These are phyloP conservation scores for Galeopsis tetrahit DNA, from an alignment of 257 asterid species.

Conservation along the genomic window DNA sequence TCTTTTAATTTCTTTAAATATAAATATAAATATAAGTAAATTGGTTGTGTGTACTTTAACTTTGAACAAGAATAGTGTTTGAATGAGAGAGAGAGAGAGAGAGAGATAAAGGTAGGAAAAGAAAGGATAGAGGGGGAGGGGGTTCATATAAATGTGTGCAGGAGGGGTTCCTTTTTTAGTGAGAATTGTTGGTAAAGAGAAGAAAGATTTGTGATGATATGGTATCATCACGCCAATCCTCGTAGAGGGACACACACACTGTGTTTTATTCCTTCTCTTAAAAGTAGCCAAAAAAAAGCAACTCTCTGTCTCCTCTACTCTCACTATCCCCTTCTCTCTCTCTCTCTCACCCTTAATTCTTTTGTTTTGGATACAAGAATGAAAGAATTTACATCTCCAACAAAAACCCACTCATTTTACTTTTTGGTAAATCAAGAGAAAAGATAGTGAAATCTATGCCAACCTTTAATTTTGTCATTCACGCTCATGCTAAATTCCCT, in stretches of 20 bases:
- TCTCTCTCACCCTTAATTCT: not conserved
- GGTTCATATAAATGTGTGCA: slow-evolving; percentile 50
- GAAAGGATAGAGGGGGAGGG: slow-evolving; percentile 33
- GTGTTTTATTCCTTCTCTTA: slow-evolving; percentile 43
- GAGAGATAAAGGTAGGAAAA: slow-evolving; percentile 35
- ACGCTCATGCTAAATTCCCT: slow-evolving; percentile 16
- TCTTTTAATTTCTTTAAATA: not conserved
- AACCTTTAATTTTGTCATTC: slow-evolving; percentile 11
- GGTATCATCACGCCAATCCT: slow-evolving; percentile 56
- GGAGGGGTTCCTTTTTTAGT: slow-evolving; percentile 17
- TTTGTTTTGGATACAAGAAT: not conserved
- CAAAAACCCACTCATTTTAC: slow-evolving; percentile 28
- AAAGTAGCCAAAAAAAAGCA: slow-evolving; percentile 54
- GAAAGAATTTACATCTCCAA: slow-evolving; percentile 14
- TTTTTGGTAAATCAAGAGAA: slow-evolving; percentile 33
- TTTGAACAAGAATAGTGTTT: slow-evolving; percentile 27
- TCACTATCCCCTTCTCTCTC: slow-evolving; percentile 23
- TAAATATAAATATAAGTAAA: not conserved
- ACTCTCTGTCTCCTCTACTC: slow-evolving; percentile 57
- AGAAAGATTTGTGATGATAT: slow-evolving; percentile 25
- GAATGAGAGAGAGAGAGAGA: slow-evolving; percentile 40
- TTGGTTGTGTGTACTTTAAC: slow-evolving; percentile 7
- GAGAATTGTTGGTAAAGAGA: not conserved
- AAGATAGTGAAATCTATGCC: slow-evolving; percentile 36
- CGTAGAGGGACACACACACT: slow-evolving; percentile 44